Evolutionary conservation across 1,139 yeast species (phyloP), one percentile per base, ranked within the genome.

Genomic region (Saccharomyces hybrid): DNA sequence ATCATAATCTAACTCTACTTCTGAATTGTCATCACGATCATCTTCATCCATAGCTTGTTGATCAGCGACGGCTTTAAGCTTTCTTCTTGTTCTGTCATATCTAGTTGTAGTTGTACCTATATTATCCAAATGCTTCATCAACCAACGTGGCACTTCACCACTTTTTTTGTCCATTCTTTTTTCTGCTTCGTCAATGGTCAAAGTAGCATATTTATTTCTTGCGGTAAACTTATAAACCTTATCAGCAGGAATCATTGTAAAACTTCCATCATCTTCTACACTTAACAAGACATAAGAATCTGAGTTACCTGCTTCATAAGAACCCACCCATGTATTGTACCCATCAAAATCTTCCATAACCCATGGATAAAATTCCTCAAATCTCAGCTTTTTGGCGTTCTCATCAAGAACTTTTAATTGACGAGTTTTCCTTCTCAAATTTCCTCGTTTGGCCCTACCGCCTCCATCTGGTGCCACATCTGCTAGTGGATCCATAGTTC

Each of bases 281-380:
- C 90, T 89, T 64, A 93, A 80, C 52, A 93, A 74, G 5, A 89
- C 96, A 68, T 88, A 91, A 20, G 89, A 79, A 62, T 89, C 96
- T 8, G 91, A 82, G 59, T 87, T 87, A 9, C 95, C 96, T 1
- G 98, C 99, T 73, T 93, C 99, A 71, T 88, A 91, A 63, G 86
- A 87, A 38, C 99, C 97, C 25, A 91, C 97, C 85, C 88, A 93
- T 0, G 96, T 95, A 68, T 93, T 91, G 58, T 82, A 79, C 54
- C 96, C 96, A 63, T 89, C 96, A 69, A 88, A 91, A 72, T 95
- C 99, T 72, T 91, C 97, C 77, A 95, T 76, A 20, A 95, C 96
- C 99, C 99, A 93, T 0, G 99, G 99, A 64, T 88, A 91, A 67
- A 85, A 89, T 71, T 93, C 99, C 71, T 93, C 99, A 67, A 91